phyloP scores from a whole-genome alignment of 2,329 filamentous ascomycete genomes.

The Thermothelomyces thermophilus region DNA sequence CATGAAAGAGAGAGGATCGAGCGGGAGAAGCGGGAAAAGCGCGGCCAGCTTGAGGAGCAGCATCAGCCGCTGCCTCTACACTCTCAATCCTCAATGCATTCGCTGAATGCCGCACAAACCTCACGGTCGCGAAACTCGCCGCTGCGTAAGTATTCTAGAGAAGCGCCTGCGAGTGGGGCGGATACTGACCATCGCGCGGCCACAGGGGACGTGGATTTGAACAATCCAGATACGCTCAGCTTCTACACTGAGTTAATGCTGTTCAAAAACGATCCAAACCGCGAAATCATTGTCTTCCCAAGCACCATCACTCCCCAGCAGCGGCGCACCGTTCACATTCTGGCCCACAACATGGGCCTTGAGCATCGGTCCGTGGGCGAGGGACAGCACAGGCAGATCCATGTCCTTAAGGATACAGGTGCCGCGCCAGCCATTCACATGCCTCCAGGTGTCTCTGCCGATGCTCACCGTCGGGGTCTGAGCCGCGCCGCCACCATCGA shows the following conservation, averaged over 20 bases:
- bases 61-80: slow-evolving; percentile 75
- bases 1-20: slow-evolving; percentile 94
- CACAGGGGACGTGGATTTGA: slow-evolving; percentile 60
- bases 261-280: slow-evolving; percentile 65
- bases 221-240: slow-evolving; percentile 77
- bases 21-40: slow-evolving; percentile 90
- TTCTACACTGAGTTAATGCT: slow-evolving; percentile 87
- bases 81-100: slow-evolving; percentile 80
- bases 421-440: slow-evolving; percentile 47
- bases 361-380: slow-evolving; percentile 86
- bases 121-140: slow-evolving; percentile 36
- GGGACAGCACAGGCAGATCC: slow-evolving; percentile 81
- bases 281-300: slow-evolving; percentile 80
- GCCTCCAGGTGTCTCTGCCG: slow-evolving; percentile 60
- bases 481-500: slow-evolving; percentile 97
- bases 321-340: slow-evolving; percentile 83
- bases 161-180: neutral
- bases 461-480: slow-evolving; percentile 74
- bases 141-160: slow-evolving; percentile 35
- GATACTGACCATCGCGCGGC: slow-evolving; percentile 15
- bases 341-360: slow-evolving; percentile 91
- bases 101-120: slow-evolving; percentile 58
- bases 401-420: slow-evolving; percentile 67
- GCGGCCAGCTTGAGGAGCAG: slow-evolving; percentile 94
- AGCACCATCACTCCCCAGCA: slow-evolving; percentile 73